Base-by-base conservation (phyloP, 2,329 filamentous ascomycete species). In the Arthrobotrys conoides region DNA sequence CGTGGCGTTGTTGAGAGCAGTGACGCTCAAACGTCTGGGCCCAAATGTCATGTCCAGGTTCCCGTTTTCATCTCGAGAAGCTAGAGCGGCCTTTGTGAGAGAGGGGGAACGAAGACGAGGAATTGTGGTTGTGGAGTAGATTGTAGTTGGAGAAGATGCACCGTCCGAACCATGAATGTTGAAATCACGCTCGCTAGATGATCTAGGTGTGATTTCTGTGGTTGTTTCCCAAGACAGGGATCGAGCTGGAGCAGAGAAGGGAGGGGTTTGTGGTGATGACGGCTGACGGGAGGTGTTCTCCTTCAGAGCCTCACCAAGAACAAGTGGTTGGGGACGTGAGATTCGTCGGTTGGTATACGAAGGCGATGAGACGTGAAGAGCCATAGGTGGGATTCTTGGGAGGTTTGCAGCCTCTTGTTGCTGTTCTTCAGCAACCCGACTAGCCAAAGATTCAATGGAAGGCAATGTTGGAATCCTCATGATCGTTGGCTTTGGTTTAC, bases 401-500 rank as follows among this genome's bases (percentile, higher is more conserved):
- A 78, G 63, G 18, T 46, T 67, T 3, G 33, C 53, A 24, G 68
- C 38, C 20, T 44, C 41, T n/a, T 78, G 61, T 48, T 68, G 59
- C 20, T 75, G 46, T 24, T 72, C 75, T 61, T 78, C 75, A 5
- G 68, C 68, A 16, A 78, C 75, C 30, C 75, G 63, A 48, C 75
- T 78, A 10, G 68, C 68, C 33, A 78, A 51, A 10, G 75, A 78
- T 59, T 78, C 75, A 27, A 78, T 78, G 8, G 75, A 78, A 33
- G 75, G 75, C 1, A 78, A 22, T 4, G 75, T 72, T 9, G 75
- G 53, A 49, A 78, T 78, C 53, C 75, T 78, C 75, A 78, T 72
- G 27, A 78, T 78, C 2, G 68, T 78, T 4, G 75, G 75, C 63
- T 69, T 71, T 22, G 75, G 75, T 53, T 64, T 33, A 10, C 36